Conservation (phyloP, 2,329 filamentous ascomycete genomes). For the Byssoonygena ceratinophila region DNA sequence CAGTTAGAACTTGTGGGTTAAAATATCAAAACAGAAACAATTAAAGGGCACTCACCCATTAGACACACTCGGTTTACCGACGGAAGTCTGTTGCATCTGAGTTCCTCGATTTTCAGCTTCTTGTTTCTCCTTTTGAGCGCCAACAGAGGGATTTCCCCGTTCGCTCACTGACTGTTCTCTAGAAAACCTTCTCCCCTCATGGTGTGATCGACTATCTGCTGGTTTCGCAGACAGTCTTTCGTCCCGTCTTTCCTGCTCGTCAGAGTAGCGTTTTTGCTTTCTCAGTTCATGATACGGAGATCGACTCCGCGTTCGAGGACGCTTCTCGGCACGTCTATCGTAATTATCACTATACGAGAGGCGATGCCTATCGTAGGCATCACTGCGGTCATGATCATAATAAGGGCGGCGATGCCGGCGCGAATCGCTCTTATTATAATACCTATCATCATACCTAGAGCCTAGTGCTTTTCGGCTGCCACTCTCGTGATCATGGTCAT, state of each 20-base stretch:
- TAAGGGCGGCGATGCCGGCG: slow-evolving; percentile 35
- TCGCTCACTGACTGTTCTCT: slow-evolving; percentile 54
- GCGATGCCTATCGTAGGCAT: slow-evolving; percentile 27
- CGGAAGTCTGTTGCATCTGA: slow-evolving; percentile 42
- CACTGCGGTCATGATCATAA: slow-evolving; percentile 44
- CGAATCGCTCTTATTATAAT: slow-evolving; percentile 33
- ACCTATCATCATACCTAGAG: slow-evolving; percentile 32
- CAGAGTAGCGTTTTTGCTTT: slow-evolving; percentile 31
- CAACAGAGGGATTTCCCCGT: slow-evolving; percentile 50
- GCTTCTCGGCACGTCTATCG: slow-evolving; percentile 43
- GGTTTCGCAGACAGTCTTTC: slow-evolving; percentile 13
- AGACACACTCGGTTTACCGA: slow-evolving; percentile 25
- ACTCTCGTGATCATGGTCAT: slow-evolving; percentile 30
- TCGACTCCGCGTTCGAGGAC: slow-evolving; percentile 46
- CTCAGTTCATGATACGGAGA: slow-evolving; percentile 36
- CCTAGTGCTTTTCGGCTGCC: slow-evolving; percentile 26
- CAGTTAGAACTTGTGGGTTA: slow-evolving; percentile 17
- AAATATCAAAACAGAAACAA: slow-evolving; percentile 7
- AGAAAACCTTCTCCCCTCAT: slow-evolving; percentile 40
- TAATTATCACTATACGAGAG: slow-evolving; percentile 44
- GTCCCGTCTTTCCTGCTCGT: slow-evolving; percentile 27
- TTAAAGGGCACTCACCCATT: slow-evolving; percentile 36
- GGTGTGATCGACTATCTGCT: slow-evolving; percentile 4
- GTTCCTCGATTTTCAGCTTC: slow-evolving; percentile 60
- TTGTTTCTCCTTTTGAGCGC: slow-evolving; percentile 49